Conservation (phyloP, 306 rosid genomes). For the Acacia crassicarpa region DNA sequence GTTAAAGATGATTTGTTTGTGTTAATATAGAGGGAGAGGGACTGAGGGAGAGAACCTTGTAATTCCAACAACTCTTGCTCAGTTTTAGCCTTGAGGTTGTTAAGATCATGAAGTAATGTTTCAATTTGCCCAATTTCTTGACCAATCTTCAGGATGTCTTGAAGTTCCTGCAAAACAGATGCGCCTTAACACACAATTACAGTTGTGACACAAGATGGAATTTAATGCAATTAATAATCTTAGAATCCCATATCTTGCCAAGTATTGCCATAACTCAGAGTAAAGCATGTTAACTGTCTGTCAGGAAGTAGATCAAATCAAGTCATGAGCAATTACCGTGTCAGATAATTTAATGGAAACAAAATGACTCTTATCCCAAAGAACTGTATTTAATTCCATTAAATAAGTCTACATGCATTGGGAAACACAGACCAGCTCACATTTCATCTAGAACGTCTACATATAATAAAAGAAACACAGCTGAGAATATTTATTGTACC, state of each 20-base stretch:
- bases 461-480: background rate
- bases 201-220: background rate
- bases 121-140: conserved; percentile 19
- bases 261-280: background rate
- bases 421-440: background rate
- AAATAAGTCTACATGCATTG: background rate
- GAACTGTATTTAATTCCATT: background rate
- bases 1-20: background rate
- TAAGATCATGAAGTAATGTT: background rate
- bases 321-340: conserved; percentile 4
- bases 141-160: conserved; percentile 8
- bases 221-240: background rate
- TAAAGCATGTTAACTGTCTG: background rate
- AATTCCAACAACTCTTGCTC: conserved; percentile 32
- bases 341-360: background rate
- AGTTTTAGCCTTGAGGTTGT: conserved; percentile 15
- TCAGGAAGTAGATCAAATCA: background rate
- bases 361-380: background rate
- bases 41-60: conserved; percentile 41
- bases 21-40: background rate
- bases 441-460: background rate
- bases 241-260: background rate
- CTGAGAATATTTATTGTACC: conserved; percentile 9
- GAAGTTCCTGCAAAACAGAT: conserved; percentile 37
- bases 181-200: conserved; percentile 9